Percentiles rank a stretch among this genome's conserved stretches.
These are phyloP conservation scores for Coemansia sp. DNA, from an alignment of 192 early-diverging fungal genomes.

Conservation along the genomic window DNA sequence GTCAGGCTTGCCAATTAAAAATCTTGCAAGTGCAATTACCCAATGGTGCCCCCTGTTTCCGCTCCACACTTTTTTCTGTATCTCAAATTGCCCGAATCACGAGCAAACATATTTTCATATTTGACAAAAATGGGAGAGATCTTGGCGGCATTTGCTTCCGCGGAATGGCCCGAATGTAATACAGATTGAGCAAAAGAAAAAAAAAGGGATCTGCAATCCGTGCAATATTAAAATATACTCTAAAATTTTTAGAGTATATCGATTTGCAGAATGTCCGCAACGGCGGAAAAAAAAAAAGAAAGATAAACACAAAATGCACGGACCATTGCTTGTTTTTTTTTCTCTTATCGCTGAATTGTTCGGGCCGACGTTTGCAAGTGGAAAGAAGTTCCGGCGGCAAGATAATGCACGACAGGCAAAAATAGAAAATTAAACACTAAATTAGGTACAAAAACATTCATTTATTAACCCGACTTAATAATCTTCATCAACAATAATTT, in stretches of 20 bases:
- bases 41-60: not conserved
- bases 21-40: not conserved
- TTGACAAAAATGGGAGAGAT: too few relatives aligned
- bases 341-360: too few relatives aligned
- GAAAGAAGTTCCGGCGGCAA: not conserved
- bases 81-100: not conserved
- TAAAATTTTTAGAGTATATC: not conserved
- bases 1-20: not conserved
- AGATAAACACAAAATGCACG: too few relatives aligned
- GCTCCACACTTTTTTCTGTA: not conserved
- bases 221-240: conserved; percentile 2
- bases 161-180: not conserved
- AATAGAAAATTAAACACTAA: not conserved
- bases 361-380: too few relatives aligned
- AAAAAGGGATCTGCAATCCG: not conserved
- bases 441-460: too few relatives aligned
- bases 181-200: not conserved
- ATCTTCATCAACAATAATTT: too few relatives aligned
- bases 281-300: not conserved
- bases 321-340: too few relatives aligned
- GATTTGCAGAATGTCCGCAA: not conserved
- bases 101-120: not conserved
- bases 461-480: too few relatives aligned
- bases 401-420: not conserved
- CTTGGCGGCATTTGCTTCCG: not conserved